phyloP scores from a whole-genome alignment of 345 rosid species.

The Gossypium raimondii region DNA sequence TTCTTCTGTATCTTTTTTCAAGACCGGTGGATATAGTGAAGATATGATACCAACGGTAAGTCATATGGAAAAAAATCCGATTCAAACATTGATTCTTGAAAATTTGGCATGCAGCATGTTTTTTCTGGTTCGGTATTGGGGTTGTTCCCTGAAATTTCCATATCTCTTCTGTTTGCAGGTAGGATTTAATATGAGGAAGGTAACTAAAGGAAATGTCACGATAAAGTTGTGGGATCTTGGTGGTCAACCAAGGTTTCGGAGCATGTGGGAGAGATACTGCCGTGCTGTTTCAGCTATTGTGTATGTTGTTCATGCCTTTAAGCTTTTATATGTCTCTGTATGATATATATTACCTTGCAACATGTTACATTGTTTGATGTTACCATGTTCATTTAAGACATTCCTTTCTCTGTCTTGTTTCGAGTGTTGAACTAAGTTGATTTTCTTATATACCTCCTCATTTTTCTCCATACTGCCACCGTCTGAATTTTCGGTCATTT shows the following conservation, averaged over 20 bases:
- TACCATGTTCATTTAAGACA: not conserved
- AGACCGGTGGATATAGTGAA: constrained; percentile 68
- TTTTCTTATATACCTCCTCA: not conserved
- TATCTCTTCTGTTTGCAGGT: constrained; percentile 38
- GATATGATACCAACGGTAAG: constrained; percentile 66
- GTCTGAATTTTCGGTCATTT: not conserved
- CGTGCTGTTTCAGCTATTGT: constrained; percentile 74
- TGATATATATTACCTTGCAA: not conserved
- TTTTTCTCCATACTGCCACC: not conserved
- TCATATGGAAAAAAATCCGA: not conserved
- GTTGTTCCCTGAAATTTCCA: not conserved
- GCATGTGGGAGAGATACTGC: constrained; percentile 81
- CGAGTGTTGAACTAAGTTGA: not conserved
- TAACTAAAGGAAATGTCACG: constrained; percentile 77
- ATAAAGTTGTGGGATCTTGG: constrained; percentile 92
- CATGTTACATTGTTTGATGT: not conserved
- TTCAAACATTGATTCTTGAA: not conserved
- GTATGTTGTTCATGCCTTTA: constrained; percentile 26
- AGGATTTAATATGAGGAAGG: constrained; percentile 86
- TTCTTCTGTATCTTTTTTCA: constrained; percentile 16
- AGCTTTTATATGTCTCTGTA: not conserved
- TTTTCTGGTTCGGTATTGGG: not conserved
- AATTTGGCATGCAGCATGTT: not conserved
- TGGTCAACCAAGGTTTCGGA: constrained; percentile 70
- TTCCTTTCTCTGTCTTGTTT: not conserved